Conservation (phyloP, 108 stramenopile species). For the Nitzschia sp. region DNA sequence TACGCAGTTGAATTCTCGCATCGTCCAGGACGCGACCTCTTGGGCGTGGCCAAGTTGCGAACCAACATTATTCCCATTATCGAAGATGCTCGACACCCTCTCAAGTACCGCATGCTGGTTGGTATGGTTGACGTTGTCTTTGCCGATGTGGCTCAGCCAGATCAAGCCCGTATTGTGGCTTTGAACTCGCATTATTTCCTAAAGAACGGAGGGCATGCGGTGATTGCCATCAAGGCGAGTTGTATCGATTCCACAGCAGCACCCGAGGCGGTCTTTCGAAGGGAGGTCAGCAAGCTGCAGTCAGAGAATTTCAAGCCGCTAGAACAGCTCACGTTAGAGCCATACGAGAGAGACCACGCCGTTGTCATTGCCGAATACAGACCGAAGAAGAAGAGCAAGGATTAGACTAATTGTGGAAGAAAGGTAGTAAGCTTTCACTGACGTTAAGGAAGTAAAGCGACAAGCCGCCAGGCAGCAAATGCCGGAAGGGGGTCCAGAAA, state of each 20-base stretch:
- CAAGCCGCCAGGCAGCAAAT: no score
- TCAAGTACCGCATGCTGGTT: conserved; percentile 99
- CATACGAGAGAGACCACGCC: conserved; percentile 99
- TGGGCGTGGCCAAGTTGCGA: conserved; percentile 97
- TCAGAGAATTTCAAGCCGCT: conserved; percentile 96
- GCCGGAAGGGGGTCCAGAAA: no score
- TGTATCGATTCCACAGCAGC: conserved; percentile 99
- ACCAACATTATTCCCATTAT: conserved; percentile 99
- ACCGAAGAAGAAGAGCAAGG: conserved; percentile 76
- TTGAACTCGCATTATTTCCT: conserved; percentile 99
- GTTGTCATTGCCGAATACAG: conserved; percentile 97
- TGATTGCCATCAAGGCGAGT: conserved; percentile 99
- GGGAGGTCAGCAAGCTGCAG: conserved; percentile 94
- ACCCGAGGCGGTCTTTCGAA: conserved; percentile 97
- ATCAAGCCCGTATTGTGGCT: conserved; percentile 99
- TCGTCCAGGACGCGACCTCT: conserved; percentile 97
- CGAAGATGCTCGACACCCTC: conserved; percentile 99
- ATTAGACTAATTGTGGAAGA: no score
- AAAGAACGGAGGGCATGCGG: conserved; percentile 98
- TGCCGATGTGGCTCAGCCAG: conserved; percentile 99
- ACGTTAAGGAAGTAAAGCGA: no score
- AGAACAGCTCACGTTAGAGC: conserved; percentile 99
- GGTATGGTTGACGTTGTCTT: conserved; percentile 99
- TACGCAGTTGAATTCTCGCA: conserved; percentile 99
- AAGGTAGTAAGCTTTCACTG: no score